Percentiles rank a stretch among this genome's conserved stretches.
phyloP scores from a whole-genome alignment of 257 asterid genomes.

The Dorcoceras hygrometricum region DNA sequence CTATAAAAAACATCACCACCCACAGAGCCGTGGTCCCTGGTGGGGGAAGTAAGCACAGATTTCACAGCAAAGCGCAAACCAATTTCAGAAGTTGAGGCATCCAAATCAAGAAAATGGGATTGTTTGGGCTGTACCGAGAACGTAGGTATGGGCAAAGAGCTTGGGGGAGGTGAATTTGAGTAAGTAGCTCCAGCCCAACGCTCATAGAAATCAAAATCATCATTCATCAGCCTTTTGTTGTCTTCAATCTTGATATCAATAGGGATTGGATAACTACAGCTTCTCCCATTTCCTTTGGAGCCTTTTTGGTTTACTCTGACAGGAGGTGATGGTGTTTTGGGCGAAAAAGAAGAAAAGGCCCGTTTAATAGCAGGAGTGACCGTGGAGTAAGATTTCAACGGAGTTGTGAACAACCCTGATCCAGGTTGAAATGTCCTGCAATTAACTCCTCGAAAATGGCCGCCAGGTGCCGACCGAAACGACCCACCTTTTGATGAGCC shows the following conservation, averaged over 20 bases:
- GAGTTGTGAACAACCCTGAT: slow-evolving; percentile 61
- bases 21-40: slow-evolving; percentile 51
- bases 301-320: slow-evolving; percentile 29
- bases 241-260: slow-evolving; percentile 32
- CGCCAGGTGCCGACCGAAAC: slow-evolving; percentile 35
- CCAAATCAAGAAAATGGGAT: slow-evolving; percentile 72
- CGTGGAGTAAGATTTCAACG: slow-evolving; percentile 30
- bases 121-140: slow-evolving; percentile 68
- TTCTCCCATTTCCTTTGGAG: slow-evolving; percentile 32
- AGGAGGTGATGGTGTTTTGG: slow-evolving; percentile 36
- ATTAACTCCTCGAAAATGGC: slow-evolving; percentile 41
- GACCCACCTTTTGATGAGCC: slow-evolving; percentile 36
- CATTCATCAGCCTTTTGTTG: slow-evolving; percentile 19
- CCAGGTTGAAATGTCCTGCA: slow-evolving; percentile 63
- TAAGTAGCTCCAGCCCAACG: slow-evolving; percentile 99
- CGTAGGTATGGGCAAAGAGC: slow-evolving; percentile 91
- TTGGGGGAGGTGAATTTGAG: slow-evolving; percentile 92
- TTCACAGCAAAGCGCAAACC: slow-evolving; percentile 49
- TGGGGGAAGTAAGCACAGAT: slow-evolving; percentile 88
- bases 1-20: slow-evolving; percentile 37
- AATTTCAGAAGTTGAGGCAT: slow-evolving; percentile 40
- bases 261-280: slow-evolving; percentile 48
- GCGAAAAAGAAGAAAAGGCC: slow-evolving; percentile 29
- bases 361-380: slow-evolving; percentile 34
- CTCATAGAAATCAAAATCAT: slow-evolving; percentile 61